Evolutionary conservation across 768 basidiomycete species (phyloP).

Genomic region (Cystobasidium onofrii): DNA sequence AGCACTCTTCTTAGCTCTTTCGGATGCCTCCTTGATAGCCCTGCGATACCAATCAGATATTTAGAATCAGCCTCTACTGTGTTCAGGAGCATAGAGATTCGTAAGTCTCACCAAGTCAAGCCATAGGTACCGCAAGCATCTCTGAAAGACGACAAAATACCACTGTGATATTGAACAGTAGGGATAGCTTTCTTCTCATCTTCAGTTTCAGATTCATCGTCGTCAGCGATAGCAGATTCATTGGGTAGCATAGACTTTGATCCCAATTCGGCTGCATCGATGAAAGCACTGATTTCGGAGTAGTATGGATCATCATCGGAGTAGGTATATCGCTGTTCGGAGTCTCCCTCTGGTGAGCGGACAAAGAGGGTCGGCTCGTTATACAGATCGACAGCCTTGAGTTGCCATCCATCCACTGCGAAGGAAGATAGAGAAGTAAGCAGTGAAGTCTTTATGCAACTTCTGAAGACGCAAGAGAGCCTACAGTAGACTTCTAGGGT

Average conservation of each 20-base stretch:
- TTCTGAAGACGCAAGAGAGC: no score
- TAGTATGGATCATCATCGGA: conserved; percentile 21
- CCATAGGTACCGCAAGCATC: conserved; percentile 43
- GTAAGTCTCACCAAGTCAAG: conserved; percentile 38
- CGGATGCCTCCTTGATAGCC: conserved; percentile 38
- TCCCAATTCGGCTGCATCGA: conserved; percentile 39
- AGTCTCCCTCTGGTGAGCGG: conserved; percentile 49
- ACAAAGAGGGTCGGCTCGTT: conserved; percentile 79
- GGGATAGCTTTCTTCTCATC: neutral
- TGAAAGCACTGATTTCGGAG: conserved; percentile 39
- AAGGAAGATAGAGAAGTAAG: neutral
- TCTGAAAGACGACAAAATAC: conserved; percentile 35
- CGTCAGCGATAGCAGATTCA: conserved; percentile 40
- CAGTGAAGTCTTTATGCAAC: no score
- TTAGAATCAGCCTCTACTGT: no score
- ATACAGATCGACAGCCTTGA: conserved; percentile 65
- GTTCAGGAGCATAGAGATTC: no score
- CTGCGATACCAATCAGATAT: neutral
- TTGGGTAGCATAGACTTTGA: neutral
- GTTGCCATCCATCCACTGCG: conserved; percentile 74
- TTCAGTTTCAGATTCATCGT: conserved; percentile 34
- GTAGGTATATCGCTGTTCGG: conserved; percentile 38
- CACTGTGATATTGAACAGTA: neutral
- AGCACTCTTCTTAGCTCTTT: conserved; percentile 32
- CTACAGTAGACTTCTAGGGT: conserved; percentile 40